phyloP scores from a whole-genome alignment of 768 basidiomycete species.

The Amanita molliuscula region DNA sequence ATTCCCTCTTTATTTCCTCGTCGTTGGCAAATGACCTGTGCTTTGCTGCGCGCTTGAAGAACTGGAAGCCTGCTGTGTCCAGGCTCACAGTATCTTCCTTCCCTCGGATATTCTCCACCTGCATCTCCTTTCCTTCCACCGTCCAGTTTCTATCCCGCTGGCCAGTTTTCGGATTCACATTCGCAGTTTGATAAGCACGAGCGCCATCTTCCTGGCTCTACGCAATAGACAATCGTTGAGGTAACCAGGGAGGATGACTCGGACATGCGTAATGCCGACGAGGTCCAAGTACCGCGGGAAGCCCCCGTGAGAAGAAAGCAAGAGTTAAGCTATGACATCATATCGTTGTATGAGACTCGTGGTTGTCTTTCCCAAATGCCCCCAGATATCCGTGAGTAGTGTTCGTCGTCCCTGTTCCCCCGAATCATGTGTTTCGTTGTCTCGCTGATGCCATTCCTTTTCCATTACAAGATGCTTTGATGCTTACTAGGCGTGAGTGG shows the following conservation, averaged over 20 bases:
- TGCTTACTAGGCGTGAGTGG: no score
- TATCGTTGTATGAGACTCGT: no score
- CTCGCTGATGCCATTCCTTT: no score
- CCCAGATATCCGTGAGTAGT: no score
- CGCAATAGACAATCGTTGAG: constrained; percentile 26
- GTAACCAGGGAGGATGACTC: constrained; percentile 9
- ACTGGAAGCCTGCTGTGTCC: constrained; percentile 45
- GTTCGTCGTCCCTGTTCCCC: no score
- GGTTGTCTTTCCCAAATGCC: no score
- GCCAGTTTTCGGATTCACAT: constrained; percentile 23
- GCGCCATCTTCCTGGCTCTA: constrained; percentile 27
- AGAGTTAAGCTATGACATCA: no score
- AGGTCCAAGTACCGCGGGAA: no score
- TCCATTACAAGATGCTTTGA: no score
- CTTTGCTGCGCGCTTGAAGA: constrained; percentile 25
- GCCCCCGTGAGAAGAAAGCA: no score
- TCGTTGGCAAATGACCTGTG: constrained; percentile 40
- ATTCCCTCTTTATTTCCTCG: constrained; percentile 39
- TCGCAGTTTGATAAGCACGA: constrained; percentile 27
- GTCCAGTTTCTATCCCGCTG: constrained; percentile 26
- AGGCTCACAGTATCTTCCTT: constrained; percentile 33
- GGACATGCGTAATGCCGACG: no score
- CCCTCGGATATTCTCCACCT: constrained; percentile 45
- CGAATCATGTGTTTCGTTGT: no score
- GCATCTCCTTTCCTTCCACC: constrained; percentile 17